phyloP scores from a whole-genome alignment of 2,329 filamentous ascomycete species.

The Amauroascus niger region DNA sequence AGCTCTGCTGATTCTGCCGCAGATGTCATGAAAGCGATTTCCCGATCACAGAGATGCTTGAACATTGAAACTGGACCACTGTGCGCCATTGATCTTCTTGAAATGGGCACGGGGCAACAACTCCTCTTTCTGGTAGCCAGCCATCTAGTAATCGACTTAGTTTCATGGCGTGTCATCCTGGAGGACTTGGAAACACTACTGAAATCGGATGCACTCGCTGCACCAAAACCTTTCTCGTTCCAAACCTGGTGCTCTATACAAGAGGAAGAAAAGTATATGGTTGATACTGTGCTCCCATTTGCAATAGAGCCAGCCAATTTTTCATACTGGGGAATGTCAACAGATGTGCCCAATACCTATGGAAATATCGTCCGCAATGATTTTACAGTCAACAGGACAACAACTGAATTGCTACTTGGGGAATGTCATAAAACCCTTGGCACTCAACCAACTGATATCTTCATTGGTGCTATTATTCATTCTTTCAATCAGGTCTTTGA shows the following conservation, averaged over 20 bases:
- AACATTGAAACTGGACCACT: slow-evolving; percentile 32
- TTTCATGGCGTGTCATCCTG: slow-evolving; percentile 34
- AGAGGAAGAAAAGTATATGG: background rate
- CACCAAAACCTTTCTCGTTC: slow-evolving; percentile 26
- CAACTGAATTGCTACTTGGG: background rate
- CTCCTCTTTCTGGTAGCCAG: slow-evolving; percentile 29
- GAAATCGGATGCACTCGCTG: slow-evolving; percentile 19
- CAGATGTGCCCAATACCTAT: background rate
- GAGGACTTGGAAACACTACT: slow-evolving; percentile 19
- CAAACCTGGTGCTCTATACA: slow-evolving; percentile 27
- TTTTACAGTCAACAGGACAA: background rate
- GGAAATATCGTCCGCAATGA: background rate
- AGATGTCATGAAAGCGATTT: slow-evolving; percentile 15
- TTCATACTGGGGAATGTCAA: slow-evolving; percentile 7
- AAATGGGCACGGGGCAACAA: slow-evolving; percentile 23
- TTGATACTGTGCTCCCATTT: slow-evolving; percentile 4
- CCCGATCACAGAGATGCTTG: slow-evolving; percentile 28
- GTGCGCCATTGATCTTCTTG: slow-evolving; percentile 37
- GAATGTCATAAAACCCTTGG: background rate
- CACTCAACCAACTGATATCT: background rate
- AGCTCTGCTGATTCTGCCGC: background rate
- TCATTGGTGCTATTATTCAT: background rate
- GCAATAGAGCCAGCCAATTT: background rate
- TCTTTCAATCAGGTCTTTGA: slow-evolving; percentile 28
- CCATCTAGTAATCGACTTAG: slow-evolving; percentile 33